phyloP scores from a whole-genome alignment of 192 early-diverging fungal genomes.

The Coemansia sp. region DNA sequence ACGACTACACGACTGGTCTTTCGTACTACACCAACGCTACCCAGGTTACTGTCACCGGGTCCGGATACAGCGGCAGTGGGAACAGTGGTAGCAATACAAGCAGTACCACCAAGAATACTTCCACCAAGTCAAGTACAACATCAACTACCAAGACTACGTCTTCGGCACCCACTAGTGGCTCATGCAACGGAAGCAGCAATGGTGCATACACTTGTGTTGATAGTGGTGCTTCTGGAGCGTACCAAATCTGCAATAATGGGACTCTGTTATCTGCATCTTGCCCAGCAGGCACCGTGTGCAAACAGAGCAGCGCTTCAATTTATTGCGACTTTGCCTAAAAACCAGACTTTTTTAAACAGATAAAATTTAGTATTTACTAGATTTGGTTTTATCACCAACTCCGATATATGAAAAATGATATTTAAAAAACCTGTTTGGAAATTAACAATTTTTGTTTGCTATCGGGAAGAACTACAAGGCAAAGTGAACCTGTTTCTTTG shows the following conservation, averaged over 20 bases:
- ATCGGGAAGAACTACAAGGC: conserved; percentile 4
- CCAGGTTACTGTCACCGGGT: conserved; percentile 19
- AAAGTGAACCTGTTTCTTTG: conserved; percentile 46
- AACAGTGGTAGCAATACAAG: neutral
- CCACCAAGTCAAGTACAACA: neutral
- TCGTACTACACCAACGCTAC: conserved; percentile 9
- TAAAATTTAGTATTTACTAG: neutral
- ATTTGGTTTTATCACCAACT: too few species aligned
- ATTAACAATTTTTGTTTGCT: neutral
- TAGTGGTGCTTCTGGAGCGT: neutral
- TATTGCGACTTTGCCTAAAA: conserved; percentile 17
- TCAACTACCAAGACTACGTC: neutral
- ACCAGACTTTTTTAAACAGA: neutral
- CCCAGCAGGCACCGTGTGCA: conserved; percentile 24
- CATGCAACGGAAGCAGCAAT: conserved; percentile 1
- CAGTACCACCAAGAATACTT: neutral
- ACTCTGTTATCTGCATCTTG: conserved; percentile 3
- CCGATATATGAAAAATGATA: too few species aligned
- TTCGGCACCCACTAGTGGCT: neutral
- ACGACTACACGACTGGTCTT: conserved; percentile 15
- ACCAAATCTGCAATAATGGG: conserved; percentile 12
- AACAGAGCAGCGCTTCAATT: conserved; percentile 18
- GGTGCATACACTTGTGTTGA: conserved; percentile 2
- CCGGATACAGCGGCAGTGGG: conserved; percentile 5
- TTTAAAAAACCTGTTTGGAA: too few species aligned